phyloP scores from a whole-genome alignment of 345 rosid genomes.

The Excoecaria cochinchinensis region DNA sequence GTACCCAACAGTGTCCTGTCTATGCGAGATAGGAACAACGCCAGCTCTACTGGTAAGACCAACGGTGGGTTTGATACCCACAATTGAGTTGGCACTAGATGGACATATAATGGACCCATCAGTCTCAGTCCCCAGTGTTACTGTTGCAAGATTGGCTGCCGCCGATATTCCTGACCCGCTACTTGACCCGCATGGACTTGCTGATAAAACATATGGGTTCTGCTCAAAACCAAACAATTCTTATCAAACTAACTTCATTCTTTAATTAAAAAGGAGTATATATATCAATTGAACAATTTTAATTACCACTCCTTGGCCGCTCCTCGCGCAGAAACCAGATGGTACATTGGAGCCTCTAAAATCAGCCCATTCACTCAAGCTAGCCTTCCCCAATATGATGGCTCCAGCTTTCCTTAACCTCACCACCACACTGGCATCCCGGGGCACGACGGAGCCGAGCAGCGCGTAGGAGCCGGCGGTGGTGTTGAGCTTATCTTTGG shows the following conservation, averaged over 20 bases:
- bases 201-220: slow-evolving; percentile 32
- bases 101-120: slow-evolving; percentile 70
- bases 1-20: slow-evolving; percentile 67
- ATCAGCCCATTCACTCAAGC: slow-evolving; percentile 58
- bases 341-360: slow-evolving; percentile 28
- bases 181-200: slow-evolving; percentile 62
- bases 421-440: slow-evolving; percentile 49
- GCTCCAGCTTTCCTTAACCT: slow-evolving; percentile 52
- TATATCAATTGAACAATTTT: background rate
- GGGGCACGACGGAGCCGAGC: slow-evolving; percentile 40
- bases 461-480: slow-evolving; percentile 52
- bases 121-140: slow-evolving; percentile 69
- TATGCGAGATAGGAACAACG: slow-evolving; percentile 56
- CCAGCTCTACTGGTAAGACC: slow-evolving; percentile 76
- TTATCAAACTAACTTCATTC: too few relatives aligned
- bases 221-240: background rate
- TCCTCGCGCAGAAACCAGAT: slow-evolving; percentile 47
- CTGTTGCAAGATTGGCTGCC: slow-evolving; percentile 61
- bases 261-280: too few relatives aligned
- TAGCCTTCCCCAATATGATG: slow-evolving; percentile 53
- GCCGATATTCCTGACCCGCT: slow-evolving; percentile 73
- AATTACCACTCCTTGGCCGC: slow-evolving; percentile 51
- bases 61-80: slow-evolving; percentile 68
- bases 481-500: slow-evolving; percentile 51
- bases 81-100: slow-evolving; percentile 52